Evolutionary conservation across 257 asterid genomes (phyloP), one percentile per base, ranked within the genome.

Genomic region (Apocynum venetum): DNA sequence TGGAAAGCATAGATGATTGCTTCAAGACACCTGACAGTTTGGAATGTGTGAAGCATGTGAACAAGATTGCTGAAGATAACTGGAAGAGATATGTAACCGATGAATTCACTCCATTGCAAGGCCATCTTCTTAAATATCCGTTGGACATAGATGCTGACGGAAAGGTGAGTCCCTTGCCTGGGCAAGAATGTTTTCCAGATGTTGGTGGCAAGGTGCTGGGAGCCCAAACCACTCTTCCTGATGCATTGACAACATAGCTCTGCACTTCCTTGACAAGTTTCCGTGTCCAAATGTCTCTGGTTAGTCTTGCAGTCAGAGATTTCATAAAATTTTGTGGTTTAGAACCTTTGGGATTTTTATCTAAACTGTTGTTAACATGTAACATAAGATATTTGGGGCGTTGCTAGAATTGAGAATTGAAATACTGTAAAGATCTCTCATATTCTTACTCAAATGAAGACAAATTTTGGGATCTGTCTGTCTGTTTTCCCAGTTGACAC

Each of bases 211-310:
- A 89, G 83, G 82, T 92, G 64, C 81, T 89, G 25, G 96, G 97
- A 56, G 93, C 94, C 57, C 93, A 91, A 1, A 85, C 90, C 20
- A 87, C 83, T 53, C 85, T 94, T 52, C 98, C 98, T 11, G 96
- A 94, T 84, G 98, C 96, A 80, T 86, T 94, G 78, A 94, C 98
- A 8, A 94, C 97, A n/a, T 94, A 81, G 77, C 48, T 72, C 56
- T 43, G 61, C 48, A 59, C n/a, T 10, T 14, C 11, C 66, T 44
- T 74, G 51, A n/a, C 48, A 41, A 70, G 61, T 63, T 57, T 64
- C 74, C 53, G 12, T 49, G 60, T 65, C 56, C 56, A 57, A 51
- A 78, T 11, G 12, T 51, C 55, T 20, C 4, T 9, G 13, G 14
- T 14, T 74, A 72, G 38, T 15, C 20, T 60, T 61, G 36, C 49